Percentiles rank a stretch among this genome's conserved stretches.
These are phyloP conservation scores for Chlamydomonas sphaeroides DNA, from an alignment of 139 green algal genomes.

Conservation along the genomic window DNA sequence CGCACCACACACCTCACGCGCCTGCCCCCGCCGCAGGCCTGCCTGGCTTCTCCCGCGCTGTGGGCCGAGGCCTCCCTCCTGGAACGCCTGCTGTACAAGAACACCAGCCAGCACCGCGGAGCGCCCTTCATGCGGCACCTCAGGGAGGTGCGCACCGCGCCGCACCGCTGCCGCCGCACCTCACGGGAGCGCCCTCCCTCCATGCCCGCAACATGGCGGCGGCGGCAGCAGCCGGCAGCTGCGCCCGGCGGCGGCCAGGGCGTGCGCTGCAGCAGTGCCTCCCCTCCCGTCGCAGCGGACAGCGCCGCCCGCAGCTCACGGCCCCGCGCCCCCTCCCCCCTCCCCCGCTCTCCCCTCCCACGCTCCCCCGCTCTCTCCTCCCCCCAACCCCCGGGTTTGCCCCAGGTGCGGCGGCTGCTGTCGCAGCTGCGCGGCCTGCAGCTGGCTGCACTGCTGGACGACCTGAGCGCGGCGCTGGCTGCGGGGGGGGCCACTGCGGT, in stretches of 20 bases:
- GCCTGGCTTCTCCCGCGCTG: conserved; percentile 24
- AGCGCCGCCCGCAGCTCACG: not conserved
- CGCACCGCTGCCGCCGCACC: too few species aligned
- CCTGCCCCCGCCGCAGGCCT: not conserved
- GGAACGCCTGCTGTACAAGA: conserved; percentile 77
- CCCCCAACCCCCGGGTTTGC: too few species aligned
- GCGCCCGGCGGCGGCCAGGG: too few species aligned
- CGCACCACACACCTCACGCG: not conserved
- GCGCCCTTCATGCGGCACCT: conserved; percentile 56
- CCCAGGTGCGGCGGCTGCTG: conserved; percentile 52
- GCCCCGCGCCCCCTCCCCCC: too few species aligned
- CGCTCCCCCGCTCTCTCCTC: too few species aligned
- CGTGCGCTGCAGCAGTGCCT: too few species aligned
- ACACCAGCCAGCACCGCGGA: conserved; percentile 70
- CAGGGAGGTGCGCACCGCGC: conserved; percentile 45
- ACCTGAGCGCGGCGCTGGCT: conserved; percentile 5
- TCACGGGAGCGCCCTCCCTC: too few species aligned
- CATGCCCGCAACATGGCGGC: too few species aligned
- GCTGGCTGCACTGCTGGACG: conserved; percentile 24
- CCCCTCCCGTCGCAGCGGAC: too few species aligned
- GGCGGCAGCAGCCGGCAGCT: too few species aligned
- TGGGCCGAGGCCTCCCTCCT: conserved; percentile 66
- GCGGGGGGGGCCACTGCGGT: not conserved
- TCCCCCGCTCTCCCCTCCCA: not conserved
- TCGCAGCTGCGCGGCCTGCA: conserved; percentile 45